Base-by-base conservation (phyloP, 2,329 filamentous ascomycete genomes). In the Verticillium tricorpus region DNA sequence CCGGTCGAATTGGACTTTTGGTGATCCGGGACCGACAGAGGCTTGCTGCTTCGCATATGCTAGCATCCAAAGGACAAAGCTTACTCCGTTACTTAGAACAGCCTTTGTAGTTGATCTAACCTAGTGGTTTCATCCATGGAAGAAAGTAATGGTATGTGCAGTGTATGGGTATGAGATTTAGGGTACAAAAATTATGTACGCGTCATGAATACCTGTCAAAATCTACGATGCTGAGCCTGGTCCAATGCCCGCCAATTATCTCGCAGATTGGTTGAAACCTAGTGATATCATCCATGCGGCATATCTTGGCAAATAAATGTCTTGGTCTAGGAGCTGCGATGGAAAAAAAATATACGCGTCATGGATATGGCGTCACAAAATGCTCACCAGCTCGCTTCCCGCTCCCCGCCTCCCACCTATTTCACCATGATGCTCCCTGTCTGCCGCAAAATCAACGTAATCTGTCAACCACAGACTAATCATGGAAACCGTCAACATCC, bases 401-500 rank as follows among this genome's bases (percentile, higher is more conserved):
- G 35, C 17, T n/a, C 19, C 37, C 17, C 6, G 15, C 17, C 12
- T 19, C 5, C 15, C 35, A 17, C 1, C 17, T 19, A n/a, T 7
- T 3, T 40, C 14, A 40, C 15, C 35, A 37, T 40, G 7, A 35
- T 11, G 2, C 9, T 17, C 6, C 3, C 17, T 17, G 37, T 40
- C 15, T 15, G 15, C 15, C 37, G 14, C 6, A 5, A 40, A 15
- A 6, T 40, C 37, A 15, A 1, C 17, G 2, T 15, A 15, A 2
- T 15, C 12, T 17, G 37, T 15, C 37, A 40, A 17, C 15, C 5
- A 19, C 40, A 25, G 14, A 19, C 19, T 9, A 22, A 25, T n/a
- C n/a, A 50, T 22, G 19, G 62, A 65, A 19, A 56, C 60, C 5
- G 55, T 73, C 35, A 35, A 63, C 9, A 65, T 77, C 6, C 61